Percentiles rank a stretch among this genome's conserved stretches.
Evolutionary conservation across 306 rosid genomes (phyloP).

Genomic region (Glycine tomentella): DNA sequence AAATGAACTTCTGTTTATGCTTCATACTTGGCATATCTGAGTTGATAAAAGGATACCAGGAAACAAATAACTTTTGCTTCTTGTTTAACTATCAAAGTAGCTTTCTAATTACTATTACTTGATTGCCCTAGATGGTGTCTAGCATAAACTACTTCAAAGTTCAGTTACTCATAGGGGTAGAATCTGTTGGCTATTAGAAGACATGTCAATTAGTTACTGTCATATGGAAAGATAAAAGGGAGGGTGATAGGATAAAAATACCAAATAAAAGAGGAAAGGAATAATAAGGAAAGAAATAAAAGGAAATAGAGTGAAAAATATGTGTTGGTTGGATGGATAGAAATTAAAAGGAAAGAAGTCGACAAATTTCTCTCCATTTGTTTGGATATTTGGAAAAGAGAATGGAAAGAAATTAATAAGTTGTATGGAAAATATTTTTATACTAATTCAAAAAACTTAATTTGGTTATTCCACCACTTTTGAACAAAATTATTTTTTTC

Average conservation of each 20-base stretch:
- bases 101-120: not conserved
- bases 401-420: not conserved
- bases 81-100: no score
- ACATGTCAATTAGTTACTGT: not conserved
- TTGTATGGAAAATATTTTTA: not conserved
- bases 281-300: not conserved
- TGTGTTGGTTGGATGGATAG: no score
- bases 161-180: not conserved
- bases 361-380: not conserved
- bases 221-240: not conserved
- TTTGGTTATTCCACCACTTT: not conserved
- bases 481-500: no score
- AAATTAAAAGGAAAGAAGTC: no score
- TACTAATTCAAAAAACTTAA: not conserved
- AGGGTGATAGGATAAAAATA: no score
- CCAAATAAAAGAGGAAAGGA: no score
- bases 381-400: not conserved
- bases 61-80: no score
- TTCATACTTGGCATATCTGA: no score
- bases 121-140: not conserved
- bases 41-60: no score
- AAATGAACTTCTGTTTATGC: no score
- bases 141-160: conserved; percentile 18
- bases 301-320: not conserved
- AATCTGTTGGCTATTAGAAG: conserved; percentile 16